Evolutionary conservation across 2,329 filamentous ascomycete genomes (phyloP), one percentile per base, ranked within the genome.

Genomic region (Neocucurbitaria cava): DNA sequence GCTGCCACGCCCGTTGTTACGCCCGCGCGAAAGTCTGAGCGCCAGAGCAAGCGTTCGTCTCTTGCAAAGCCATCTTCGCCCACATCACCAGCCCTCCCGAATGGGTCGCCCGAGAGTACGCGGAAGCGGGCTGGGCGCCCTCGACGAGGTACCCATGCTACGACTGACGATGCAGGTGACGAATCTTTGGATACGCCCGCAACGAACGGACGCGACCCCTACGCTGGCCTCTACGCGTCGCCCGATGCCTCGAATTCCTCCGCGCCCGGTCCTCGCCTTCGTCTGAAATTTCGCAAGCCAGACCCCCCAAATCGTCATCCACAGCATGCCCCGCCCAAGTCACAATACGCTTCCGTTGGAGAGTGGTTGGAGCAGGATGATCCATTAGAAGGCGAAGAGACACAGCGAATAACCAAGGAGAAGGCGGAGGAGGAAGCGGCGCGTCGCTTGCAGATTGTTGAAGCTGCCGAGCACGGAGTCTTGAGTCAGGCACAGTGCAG

Each of bases 401-500:
- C 75, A 26, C 65, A 74, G 50, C 67, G 61, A 18, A 66, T 74
- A 47, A 72, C 72, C 6, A 39, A 65, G 10, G 67, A 73, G 3
- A 67, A 69, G 56, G 72, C 70, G 3, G 50, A 62, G 40, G 82
- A 83, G 48, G 92, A 97, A 75, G 92, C 91, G 1, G 77, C 78
- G 15, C 77, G 87, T n/a, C 85, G 95, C 17, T 62, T 86, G 52
- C 85, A 86, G 28, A 86, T 96, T 24, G 86, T 92, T 61, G 79
- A 87, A 43, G 93, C 92, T 59, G 86, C 87, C 3, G 82, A 90
- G 66, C 85, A 87, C 5, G 93, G 92, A 15, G 91, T 92, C 3
- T 81, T 97, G 24, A 92, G 89, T 46, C 79, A 83, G 49, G 86
- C 87, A 55, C 82, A 83, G 55, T 94, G 90, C 70, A 88, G 87